Evolutionary conservation across 495 filamentous ascomycete species (phyloP).

Genomic region (Daldinia concentrica): DNA sequence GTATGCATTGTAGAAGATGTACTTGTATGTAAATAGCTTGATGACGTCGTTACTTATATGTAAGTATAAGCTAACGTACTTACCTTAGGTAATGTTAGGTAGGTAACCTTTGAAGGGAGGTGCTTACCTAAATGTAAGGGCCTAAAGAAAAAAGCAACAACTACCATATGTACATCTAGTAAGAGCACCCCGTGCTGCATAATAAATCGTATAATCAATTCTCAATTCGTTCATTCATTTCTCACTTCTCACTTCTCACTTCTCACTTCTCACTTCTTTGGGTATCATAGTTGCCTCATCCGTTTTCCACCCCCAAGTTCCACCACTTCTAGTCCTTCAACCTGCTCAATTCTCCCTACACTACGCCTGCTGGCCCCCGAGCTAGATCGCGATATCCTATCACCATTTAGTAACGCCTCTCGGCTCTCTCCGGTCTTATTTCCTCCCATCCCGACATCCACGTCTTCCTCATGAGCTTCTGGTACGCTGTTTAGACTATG

Average conservation of each 20-base stretch:
- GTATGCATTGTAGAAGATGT: too few relatives aligned
- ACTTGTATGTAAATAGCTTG: too few relatives aligned
- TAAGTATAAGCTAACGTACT: too few relatives aligned
- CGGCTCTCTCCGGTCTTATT: conserved; percentile 14
- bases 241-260: too few relatives aligned
- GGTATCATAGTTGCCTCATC: conserved; percentile 33
- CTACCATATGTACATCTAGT: too few relatives aligned
- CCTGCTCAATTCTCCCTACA: conserved; percentile 34
- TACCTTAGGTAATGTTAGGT: too few relatives aligned
- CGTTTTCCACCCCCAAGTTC: conserved; percentile 33
- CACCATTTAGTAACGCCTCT: conserved; percentile 20
- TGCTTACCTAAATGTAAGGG: too few relatives aligned
- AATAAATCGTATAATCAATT: too few relatives aligned
- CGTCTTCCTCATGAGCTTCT: conserved; percentile 42
- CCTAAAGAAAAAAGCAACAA: not conserved
- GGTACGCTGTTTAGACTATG: conserved; percentile 45
- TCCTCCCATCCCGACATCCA: not conserved
- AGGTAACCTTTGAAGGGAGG: too few relatives aligned
- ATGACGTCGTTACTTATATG: too few relatives aligned
- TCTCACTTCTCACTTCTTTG: not conserved
- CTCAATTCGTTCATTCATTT: conserved; percentile 7
- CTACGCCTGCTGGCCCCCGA: conserved; percentile 28
- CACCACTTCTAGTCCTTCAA: conserved; percentile 40
- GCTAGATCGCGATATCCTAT: conserved; percentile 29
- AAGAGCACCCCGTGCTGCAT: too few relatives aligned